Evolutionary conservation across 2,329 filamentous ascomycete genomes (phyloP).

Genomic region (Botrytis paeoniae): DNA sequence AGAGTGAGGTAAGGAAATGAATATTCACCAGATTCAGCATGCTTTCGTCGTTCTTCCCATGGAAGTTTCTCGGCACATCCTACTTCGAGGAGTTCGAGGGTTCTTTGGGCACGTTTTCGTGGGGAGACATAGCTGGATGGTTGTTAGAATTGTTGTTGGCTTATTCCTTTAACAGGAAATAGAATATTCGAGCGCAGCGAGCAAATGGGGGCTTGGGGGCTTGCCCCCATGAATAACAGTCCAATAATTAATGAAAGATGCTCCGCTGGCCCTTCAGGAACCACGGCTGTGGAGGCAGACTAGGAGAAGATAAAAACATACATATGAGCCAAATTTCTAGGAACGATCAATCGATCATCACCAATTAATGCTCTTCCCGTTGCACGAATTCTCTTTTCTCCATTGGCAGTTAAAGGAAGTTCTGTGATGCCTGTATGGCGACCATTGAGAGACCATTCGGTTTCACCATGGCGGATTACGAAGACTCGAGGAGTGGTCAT

Average conservation of each 20-base stretch:
- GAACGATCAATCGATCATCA: slow-evolving; percentile 78
- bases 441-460: slow-evolving; percentile 88
- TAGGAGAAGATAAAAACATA: slow-evolving; percentile 41
- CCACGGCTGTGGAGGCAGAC: slow-evolving; percentile 1
- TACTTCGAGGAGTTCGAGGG: slow-evolving; percentile 82
- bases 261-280: slow-evolving; percentile 3
- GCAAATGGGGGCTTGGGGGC: slow-evolving; percentile 1
- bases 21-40: slow-evolving; percentile 31
- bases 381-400: slow-evolving; percentile 70
- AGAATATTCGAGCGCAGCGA: background rate
- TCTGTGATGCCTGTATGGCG: slow-evolving; percentile 84
- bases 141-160: background rate
- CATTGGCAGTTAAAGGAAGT: slow-evolving; percentile 77
- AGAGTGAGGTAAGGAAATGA: background rate
- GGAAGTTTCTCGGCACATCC: slow-evolving; percentile 67
- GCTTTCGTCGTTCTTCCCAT: slow-evolving; percentile 56
- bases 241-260: background rate
- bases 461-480: slow-evolving; percentile 87
- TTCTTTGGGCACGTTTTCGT: slow-evolving; percentile 77
- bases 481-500: slow-evolving; percentile 67
- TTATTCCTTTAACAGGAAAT: too few relatives aligned
- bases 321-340: slow-evolving; percentile 78
- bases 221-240: background rate
- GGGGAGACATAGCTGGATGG: slow-evolving; percentile 75
- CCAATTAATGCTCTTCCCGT: slow-evolving; percentile 85